Base-by-base conservation (phyloP, 768 basidiomycete species). In the Lanmaoa rubissima region DNA sequence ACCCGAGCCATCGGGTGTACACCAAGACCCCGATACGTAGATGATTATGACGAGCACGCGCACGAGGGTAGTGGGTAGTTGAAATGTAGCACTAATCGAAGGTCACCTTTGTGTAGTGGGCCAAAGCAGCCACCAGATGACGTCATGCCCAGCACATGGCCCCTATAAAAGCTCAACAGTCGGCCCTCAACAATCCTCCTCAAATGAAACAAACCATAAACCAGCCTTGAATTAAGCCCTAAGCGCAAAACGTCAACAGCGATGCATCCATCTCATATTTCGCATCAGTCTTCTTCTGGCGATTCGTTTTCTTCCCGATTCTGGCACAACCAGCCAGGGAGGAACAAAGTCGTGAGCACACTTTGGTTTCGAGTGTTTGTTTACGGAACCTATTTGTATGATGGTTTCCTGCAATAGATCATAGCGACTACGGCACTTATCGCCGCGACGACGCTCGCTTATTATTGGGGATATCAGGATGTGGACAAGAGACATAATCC, bases 381-480 rank as follows among this genome's bases (percentile, higher is more conserved):
- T 38, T 7, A 12, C 26, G 4, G 16, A 13, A 24, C 28, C 26
- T 2, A 36, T 31, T n/a, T 7, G 13, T n/a, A 12, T 17, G 1
- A 48, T 34, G 21, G 5, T n/a, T 24, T 17, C 32, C n/a, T 50
- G 45, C 39, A n/a, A 41, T 26, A 73, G 72, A 48, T 74, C 14
- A 69, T 74, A 9, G 70, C 65, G 21, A 61, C 65, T 9, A 64
- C 65, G 1, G 63, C 61, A 28, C n/a, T 73, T 36, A 6, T 73
- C 21, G 69, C 66, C 10, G 61, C 66, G 36, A 67, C 72, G 32
- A 69, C 65, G 21, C 63, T 72, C 40, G 71, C 69, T 36, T 74
- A 73, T 57, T 73, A 73, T 32, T 74, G 73, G 72, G 72, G 70
- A 14, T 73, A 73, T 59, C 72, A 66, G 28, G 73, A 65, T 32